Base-by-base conservation (phyloP, 2,329 filamentous ascomycete genomes). In the Fusarium siculi region DNA sequence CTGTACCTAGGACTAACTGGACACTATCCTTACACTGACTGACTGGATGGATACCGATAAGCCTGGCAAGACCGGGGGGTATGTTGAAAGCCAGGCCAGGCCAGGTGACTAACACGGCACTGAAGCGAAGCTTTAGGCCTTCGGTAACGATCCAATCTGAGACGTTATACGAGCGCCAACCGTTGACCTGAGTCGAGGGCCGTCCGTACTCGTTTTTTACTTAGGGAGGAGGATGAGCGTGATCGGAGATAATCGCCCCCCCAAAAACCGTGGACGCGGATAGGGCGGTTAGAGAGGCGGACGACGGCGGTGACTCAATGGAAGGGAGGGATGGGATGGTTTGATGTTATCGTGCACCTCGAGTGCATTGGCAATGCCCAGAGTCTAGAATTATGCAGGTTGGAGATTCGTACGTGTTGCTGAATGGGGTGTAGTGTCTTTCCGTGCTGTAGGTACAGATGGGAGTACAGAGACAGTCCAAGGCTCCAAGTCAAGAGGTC, bases 51-150 rank as follows among this genome's bases (percentile, higher is more conserved):
- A 67, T 34, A 50, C 47, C 47, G 47, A 50, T 60, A 63, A 57
- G 54, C 54, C 40, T 57, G 40, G 28, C 23, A 53, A 28, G 47
- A 55, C 47, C 44, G 63, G 70, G 63, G 64, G 69, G 34, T 40
- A 54, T n/a, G 49, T 25, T 52, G 30, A 36, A 36, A 16, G 47
- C 16, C 30, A 53, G 49, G 18, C 49, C 32, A 68, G 63, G 66
- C 65, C 67, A 76, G 76, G 77, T 79, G 77, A 79, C 77, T 79
- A 79, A 76, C 74, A 76, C 68, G 68, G 55, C 42, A 64, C 52
- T 53, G 19, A 34, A 52, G 50, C 34, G 61, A 49, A 68, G 63
- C 73, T 76, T 56, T 67, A 30, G 53, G 58, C 61, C 73, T 75
- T 56, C 67, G 36, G 53, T 11, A 56, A 56, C 39, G 44, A 65